A percentile compares a stretch with the other conserved stretches of the same genome.
phyloP scores from a whole-genome alignment of 2,329 filamentous ascomycete species.

The Dactylellina cionopaga region DNA sequence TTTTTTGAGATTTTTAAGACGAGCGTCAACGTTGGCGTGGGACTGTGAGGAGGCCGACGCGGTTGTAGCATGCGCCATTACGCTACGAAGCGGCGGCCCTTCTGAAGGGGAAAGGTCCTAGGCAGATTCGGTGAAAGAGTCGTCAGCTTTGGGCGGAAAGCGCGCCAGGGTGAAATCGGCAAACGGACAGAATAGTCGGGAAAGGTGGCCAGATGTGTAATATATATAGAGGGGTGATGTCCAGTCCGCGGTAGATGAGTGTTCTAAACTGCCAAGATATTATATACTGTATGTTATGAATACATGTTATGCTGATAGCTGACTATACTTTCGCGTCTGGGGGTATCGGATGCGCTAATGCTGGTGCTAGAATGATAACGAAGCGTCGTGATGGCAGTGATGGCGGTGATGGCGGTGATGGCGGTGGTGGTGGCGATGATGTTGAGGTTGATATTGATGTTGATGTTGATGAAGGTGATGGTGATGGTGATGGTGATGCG shows the following conservation, averaged over 20 bases:
- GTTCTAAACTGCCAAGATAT: no score
- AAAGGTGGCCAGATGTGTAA: no score
- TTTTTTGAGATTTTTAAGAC: constrained; percentile 50
- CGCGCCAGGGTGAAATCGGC: not conserved
- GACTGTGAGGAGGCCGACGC: constrained; percentile 51
- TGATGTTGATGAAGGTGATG: not conserved
- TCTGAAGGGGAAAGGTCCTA: constrained; percentile 14
- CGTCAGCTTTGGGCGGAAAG: not conserved
- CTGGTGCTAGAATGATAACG: not conserved
- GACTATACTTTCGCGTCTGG: not conserved
- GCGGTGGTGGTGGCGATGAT: not conserved
- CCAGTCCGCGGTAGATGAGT: no score
- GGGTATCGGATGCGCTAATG: not conserved
- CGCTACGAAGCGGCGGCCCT: constrained; percentile 51
- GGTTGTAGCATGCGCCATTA: constrained; percentile 54
- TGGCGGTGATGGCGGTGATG: constrained; percentile 5
- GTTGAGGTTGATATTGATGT: not conserved
- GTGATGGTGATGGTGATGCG: constrained; percentile 2
- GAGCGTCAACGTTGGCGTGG: constrained; percentile 35
- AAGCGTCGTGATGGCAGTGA: not conserved
- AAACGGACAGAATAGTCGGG: not conserved
- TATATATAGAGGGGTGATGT: no score
- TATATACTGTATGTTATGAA: no score
- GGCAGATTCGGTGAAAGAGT: constrained; percentile 9
- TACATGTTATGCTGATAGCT: no score